Evolutionary conservation across 176 grass and related monocot species (phyloP).

Genomic region (Miscanthus lutarioriparius): DNA sequence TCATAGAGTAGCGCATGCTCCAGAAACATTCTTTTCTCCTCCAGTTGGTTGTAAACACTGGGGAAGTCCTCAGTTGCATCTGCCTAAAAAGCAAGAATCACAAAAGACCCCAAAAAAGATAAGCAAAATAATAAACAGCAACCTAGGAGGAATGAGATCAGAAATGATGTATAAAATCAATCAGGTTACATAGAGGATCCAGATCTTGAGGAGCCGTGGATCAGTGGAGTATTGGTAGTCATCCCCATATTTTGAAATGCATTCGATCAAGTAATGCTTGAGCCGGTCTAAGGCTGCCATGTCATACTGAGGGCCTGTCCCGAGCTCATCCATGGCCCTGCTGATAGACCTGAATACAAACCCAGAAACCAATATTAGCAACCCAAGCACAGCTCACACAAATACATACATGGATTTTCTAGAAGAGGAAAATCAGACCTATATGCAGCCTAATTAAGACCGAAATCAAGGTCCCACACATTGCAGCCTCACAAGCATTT

Average conservation of each 20-base stretch:
- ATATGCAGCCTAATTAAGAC: background rate
- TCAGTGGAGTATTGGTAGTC: slow-evolving; percentile 71
- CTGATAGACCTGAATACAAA: slow-evolving; percentile 70
- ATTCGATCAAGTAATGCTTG: slow-evolving; percentile 61
- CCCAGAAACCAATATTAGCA: slow-evolving; percentile 19
- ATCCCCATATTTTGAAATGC: slow-evolving; percentile 57
- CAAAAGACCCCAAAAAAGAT: background rate
- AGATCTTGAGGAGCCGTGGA: slow-evolving; percentile 77
- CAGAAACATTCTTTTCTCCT: slow-evolving; percentile 63
- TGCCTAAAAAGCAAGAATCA: slow-evolving; percentile 47
- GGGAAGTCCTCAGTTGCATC: slow-evolving; percentile 59
- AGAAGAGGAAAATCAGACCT: background rate
- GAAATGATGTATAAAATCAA: slow-evolving; percentile 19
- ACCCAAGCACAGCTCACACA: background rate
- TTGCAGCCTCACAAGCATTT: background rate
- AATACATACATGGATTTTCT: background rate
- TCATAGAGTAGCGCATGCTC: slow-evolving; percentile 85
- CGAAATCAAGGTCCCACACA: background rate
- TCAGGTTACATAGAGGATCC: slow-evolving; percentile 80
- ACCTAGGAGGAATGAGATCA: background rate
- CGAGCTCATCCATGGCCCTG: slow-evolving; percentile 45
- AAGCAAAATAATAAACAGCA: background rate
- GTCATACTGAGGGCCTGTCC: slow-evolving; percentile 28
- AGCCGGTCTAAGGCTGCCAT: slow-evolving; percentile 20
- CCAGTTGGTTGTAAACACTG: slow-evolving; percentile 57